Base-by-base conservation (phyloP, 495 filamentous ascomycete genomes). In the Neurospora africana region DNA sequence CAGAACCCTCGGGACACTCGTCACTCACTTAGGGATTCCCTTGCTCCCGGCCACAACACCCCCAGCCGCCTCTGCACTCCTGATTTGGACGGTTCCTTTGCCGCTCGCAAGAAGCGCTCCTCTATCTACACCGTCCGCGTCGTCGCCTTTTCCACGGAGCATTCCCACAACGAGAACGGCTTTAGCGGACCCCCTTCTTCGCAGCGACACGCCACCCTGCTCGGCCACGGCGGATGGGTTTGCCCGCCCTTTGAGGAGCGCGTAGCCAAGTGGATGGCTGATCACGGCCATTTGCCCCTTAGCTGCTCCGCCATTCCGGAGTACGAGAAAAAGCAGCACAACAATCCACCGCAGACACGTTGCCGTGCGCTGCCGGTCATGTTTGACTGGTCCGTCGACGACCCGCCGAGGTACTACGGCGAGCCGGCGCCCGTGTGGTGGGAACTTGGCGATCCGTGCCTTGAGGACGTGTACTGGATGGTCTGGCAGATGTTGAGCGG, bases 401-500 rank as follows among this genome's bases (percentile, higher is more conserved):
- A 41, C 11, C 68, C 68, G 43, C 70, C 73, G 9, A 61, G 70
- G 5, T 75, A 73, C 44, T 75, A 61, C 33, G 77, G 77, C 61
- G 74, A 76, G 35, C 43, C 67, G 9, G 61, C 72, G 4, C 74
- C 74, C 11, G 5, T 79, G 27, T 79, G 77, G 77, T 37, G 27
- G 30, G 74, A 76, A 65, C 44, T 70, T 1, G 68, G 44, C 39
- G 76, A 79, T 10, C 77, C 77, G 17, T 70, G 44, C 68, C 69
- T 75, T 13, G 77, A 79, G 73, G 77, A 79, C 53, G 71, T 79
- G 68, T 74, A 75, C 71, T 75, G 73, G 72, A 75, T 79, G 77
- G 69, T 69, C 21, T 79, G 74, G 74, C 70, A 75, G 70, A 69
- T 79, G 37, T 4, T 78, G 36, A 33, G 37, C 21, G 77, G 77